These are phyloP conservation scores for Dactylellina sp. DNA, from an alignment of 2,329 filamentous ascomycete species.

Conservation along the genomic window DNA sequence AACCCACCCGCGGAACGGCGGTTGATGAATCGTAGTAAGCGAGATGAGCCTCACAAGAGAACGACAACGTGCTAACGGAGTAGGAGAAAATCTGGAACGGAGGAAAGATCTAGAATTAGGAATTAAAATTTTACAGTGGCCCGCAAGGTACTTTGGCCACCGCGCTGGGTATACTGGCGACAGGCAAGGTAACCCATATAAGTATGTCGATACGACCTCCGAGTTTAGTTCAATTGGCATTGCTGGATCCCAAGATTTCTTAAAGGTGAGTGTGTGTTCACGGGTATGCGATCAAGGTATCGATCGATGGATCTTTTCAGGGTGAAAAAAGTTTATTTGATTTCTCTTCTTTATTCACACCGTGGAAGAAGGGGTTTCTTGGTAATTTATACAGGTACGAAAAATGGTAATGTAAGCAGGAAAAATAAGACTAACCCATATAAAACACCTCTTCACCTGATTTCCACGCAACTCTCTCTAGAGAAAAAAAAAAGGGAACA, in stretches of 20 bases:
- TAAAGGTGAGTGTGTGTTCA: too few species aligned
- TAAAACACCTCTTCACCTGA: conserved; percentile 1
- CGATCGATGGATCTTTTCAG: too few species aligned
- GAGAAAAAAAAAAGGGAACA: neutral
- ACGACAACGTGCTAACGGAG: neutral
- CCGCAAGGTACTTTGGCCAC: too few species aligned
- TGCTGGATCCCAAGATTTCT: too few species aligned
- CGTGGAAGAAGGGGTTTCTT: neutral
- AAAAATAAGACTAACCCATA: neutral
- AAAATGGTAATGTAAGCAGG: neutral
- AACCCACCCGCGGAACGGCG: neutral
- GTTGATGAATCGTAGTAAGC: neutral
- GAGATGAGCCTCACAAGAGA: neutral
- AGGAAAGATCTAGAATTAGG: too few species aligned
- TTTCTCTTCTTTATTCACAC: neutral
- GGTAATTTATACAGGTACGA: conserved; percentile 10
- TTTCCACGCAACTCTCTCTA: neutral
- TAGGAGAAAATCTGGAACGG: too few species aligned
- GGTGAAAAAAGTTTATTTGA: neutral
- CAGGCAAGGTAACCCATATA: too few species aligned
- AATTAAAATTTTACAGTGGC: too few species aligned
- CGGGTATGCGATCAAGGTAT: too few species aligned
- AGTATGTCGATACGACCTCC: too few species aligned
- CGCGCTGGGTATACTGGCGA: too few species aligned
- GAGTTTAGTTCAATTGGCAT: too few species aligned